Conservation (phyloP, 2,329 filamentous ascomycete genomes). For the Arthrobotrys iridis region DNA sequence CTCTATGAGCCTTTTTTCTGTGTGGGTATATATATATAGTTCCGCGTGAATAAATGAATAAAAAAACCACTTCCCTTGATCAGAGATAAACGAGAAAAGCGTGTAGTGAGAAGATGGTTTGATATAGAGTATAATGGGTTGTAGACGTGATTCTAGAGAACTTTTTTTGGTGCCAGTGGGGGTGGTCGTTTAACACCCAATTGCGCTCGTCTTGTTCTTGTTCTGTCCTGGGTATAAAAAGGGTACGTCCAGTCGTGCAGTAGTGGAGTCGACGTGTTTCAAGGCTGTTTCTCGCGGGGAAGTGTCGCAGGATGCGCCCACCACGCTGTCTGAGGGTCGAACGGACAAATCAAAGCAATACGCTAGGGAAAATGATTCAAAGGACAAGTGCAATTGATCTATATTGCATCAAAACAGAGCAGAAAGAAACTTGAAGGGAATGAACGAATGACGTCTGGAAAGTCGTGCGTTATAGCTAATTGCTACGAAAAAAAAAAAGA, state of each 20-base stretch:
- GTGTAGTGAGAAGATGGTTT: background rate
- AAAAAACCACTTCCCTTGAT: no score
- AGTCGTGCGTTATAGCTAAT: conserved; percentile 15
- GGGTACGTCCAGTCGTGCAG: background rate
- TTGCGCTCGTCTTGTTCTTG: background rate
- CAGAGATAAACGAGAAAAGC: no score
- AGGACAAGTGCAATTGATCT: conserved; percentile 38
- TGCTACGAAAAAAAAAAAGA: conserved; percentile 1
- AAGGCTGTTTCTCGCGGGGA: conserved; percentile 30
- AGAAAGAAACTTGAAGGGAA: background rate
- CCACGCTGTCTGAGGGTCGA: background rate
- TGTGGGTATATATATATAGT: no score
- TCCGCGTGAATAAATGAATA: background rate
- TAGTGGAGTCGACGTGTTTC: conserved; percentile 18
- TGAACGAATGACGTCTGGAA: conserved; percentile 26
- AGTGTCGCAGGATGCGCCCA: conserved; percentile 16
- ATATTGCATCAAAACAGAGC: conserved; percentile 11
- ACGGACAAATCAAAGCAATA: conserved; percentile 34
- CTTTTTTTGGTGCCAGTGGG: background rate
- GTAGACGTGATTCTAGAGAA: background rate
- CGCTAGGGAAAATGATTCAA: conserved; percentile 10
- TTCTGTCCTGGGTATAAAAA: background rate
- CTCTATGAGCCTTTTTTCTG: background rate
- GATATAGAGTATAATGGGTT: background rate
- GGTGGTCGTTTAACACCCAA: no score